phyloP scores from a whole-genome alignment of 2,329 filamentous ascomycete genomes.

The Hypomyces rosellus region DNA sequence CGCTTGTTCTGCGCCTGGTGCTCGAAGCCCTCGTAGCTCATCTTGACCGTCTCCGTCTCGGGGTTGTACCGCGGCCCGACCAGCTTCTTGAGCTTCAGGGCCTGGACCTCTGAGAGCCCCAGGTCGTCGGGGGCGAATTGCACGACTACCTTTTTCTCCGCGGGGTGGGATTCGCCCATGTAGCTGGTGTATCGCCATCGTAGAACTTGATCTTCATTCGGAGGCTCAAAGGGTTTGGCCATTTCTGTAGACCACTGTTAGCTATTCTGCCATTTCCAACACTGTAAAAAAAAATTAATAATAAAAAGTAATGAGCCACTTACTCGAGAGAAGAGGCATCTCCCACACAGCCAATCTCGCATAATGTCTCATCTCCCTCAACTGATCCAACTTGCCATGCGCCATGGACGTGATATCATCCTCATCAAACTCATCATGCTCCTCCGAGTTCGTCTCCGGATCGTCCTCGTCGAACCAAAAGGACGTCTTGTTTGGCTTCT shows the following conservation, averaged over 20 bases:
- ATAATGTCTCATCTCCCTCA: constrained; percentile 84
- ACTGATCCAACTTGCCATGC: constrained; percentile 81
- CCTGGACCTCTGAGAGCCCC: constrained; percentile 59
- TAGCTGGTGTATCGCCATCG: constrained; percentile 97
- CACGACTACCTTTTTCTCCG: constrained; percentile 87
- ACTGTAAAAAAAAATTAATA: neutral
- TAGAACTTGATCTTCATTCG: constrained; percentile 61
- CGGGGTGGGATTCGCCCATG: constrained; percentile 88
- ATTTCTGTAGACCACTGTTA: constrained; percentile 51
- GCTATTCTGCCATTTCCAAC: neutral
- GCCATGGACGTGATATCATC: constrained; percentile 80
- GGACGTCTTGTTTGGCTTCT: constrained; percentile 29
- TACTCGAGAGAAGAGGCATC: constrained; percentile 84
- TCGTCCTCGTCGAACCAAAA: constrained; percentile 49
- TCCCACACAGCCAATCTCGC: constrained; percentile 87
- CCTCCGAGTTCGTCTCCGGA: constrained; percentile 41
- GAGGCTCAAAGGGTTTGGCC: constrained; percentile 72
- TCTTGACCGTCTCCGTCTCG: constrained; percentile 70
- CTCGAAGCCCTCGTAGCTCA: constrained; percentile 84
- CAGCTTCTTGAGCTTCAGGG: constrained; percentile 79
- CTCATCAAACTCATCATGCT: constrained; percentile 61
- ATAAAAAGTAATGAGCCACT: constrained; percentile 28
- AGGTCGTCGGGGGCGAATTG: constrained; percentile 77
- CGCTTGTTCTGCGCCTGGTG: constrained; percentile 94
- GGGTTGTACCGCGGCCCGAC: constrained; percentile 84